Base-by-base conservation (phyloP, 148 eudicot species). In the Rhododendron ferrugineum region DNA sequence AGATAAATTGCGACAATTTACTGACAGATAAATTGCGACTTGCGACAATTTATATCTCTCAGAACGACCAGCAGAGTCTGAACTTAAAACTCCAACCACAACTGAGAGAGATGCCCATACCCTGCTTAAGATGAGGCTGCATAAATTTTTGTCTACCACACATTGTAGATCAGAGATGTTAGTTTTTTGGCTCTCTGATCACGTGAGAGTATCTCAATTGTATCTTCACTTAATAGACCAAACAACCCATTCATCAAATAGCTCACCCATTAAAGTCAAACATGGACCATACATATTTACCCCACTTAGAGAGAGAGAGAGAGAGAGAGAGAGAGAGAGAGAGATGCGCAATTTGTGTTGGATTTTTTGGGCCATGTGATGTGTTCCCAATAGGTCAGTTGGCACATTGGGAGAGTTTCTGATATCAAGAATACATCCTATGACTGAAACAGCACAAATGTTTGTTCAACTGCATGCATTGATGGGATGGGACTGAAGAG, bases 181-280 rank as follows among this genome's bases (percentile, higher is more conserved):
- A 46, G 14, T 26, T 28, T 28, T 42, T 79, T 49, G 32, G 62
- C 22, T 26, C 32, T 32, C 62, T 62, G 15, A 74, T 62, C 84
- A 28, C 84, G 58, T 82, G 84, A 68, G 18, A 11, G 49, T 26
- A 62, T 81, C 32, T 28, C 36, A 40, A 9, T 60, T 49, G 84
- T 23, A 5, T 44, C 22, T 60, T 20, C 74, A 11, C 4, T 14
- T 0, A 70, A 44, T 46, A 47, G 78, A 83, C 58, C 60, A 78
- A 83, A 83, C 85, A 46, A 28, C 58, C 58, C 85, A 68, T 83
- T 75, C 50, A 66, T 36, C 77, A 54, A 46, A 28, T 66, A 68
- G 58, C 36, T 83, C n/a, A 15, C 7, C 34, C 72, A 66, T 82
- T 3, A 23, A 62, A 82, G 85, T 46, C 60, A 83, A 66, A 68